These are phyloP conservation scores for Kwoniella shandongensis DNA, from an alignment of 768 basidiomycete genomes.

Conservation along the genomic window DNA sequence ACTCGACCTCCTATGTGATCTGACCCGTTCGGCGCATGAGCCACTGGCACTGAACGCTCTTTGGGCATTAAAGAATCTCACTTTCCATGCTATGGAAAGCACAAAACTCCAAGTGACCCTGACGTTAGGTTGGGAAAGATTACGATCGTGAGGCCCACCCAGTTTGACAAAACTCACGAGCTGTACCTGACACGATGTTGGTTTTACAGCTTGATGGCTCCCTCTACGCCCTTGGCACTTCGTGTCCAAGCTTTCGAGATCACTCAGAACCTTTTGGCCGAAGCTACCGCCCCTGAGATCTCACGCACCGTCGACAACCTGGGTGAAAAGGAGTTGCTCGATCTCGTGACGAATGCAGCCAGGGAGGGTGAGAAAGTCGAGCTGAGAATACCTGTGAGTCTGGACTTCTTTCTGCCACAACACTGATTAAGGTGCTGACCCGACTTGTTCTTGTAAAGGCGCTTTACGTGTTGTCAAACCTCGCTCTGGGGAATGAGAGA, in stretches of 20 bases:
- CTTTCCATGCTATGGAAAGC: conserved; percentile 63
- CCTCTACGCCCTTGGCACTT: conserved; percentile 11
- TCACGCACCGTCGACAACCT: conserved; percentile 23
- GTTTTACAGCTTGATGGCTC: conserved; percentile 12
- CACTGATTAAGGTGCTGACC: neutral
- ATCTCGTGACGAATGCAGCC: conserved; percentile 23
- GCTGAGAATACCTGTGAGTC: conserved; percentile 31
- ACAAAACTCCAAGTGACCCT: conserved; percentile 69
- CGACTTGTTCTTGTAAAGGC: conserved; percentile 19
- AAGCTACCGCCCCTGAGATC: conserved; percentile 32
- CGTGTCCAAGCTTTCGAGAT: conserved; percentile 39
- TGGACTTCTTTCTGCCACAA: too few relatives aligned
- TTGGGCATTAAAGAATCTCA: conserved; percentile 86
- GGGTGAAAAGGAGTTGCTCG: conserved; percentile 31
- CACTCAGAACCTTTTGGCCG: conserved; percentile 40
- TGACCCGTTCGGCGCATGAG: conserved; percentile 61
- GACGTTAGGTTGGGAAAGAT: conserved; percentile 65
- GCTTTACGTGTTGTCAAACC: conserved; percentile 34
- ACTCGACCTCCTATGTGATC: conserved; percentile 64
- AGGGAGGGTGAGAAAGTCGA: conserved; percentile 23
- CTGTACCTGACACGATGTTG: neutral
- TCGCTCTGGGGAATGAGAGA: conserved; percentile 40
- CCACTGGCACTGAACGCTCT: conserved; percentile 67
- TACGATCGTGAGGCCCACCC: conserved; percentile 60
- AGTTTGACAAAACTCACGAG: conserved; percentile 1